These are phyloP conservation scores for Xanthoparmelia taractica DNA, from an alignment of 495 filamentous ascomycete species.

Conservation along the genomic window DNA sequence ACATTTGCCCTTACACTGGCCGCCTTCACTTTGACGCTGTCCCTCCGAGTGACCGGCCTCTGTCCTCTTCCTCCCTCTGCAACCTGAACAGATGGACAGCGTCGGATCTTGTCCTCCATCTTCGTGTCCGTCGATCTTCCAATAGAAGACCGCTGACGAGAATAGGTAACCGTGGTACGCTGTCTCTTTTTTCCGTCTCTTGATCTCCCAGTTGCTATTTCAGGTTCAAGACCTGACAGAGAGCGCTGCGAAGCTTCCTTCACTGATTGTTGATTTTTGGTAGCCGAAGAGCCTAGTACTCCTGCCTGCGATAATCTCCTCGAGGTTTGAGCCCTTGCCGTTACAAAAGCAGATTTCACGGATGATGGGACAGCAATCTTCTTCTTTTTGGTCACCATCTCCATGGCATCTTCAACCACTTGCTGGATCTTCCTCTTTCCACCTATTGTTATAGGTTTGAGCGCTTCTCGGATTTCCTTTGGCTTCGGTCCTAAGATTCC, in stretches of 20 bases:
- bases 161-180: constrained; percentile 30
- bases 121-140: constrained; percentile 14
- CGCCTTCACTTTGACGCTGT: constrained; percentile 21
- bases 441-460: constrained; percentile 34
- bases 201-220: constrained; percentile 5
- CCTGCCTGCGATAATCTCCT: constrained; percentile 13
- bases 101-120: not conserved
- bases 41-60: not conserved
- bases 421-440: constrained; percentile 40
- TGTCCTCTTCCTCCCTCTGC: not conserved
- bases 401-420: constrained; percentile 29
- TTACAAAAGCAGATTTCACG: constrained; percentile 18
- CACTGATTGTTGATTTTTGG: constrained; percentile 10
- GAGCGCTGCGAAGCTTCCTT: constrained; percentile 17
- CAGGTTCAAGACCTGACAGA: constrained; percentile 1
- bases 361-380: constrained; percentile 28
- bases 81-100: not conserved
- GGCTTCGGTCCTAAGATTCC: constrained; percentile 70
- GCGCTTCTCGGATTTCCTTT: constrained; percentile 44
- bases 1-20: constrained; percentile 26
- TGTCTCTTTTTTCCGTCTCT: constrained; percentile 24
- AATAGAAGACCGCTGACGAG: constrained; percentile 19
- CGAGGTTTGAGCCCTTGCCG: constrained; percentile 17
- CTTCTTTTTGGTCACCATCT: constrained; percentile 34
- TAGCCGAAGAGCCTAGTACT: not conserved